These are phyloP conservation scores for Sporothrix brasiliensis DNA, from an alignment of 2,329 filamentous ascomycete genomes.

Conservation along the genomic window DNA sequence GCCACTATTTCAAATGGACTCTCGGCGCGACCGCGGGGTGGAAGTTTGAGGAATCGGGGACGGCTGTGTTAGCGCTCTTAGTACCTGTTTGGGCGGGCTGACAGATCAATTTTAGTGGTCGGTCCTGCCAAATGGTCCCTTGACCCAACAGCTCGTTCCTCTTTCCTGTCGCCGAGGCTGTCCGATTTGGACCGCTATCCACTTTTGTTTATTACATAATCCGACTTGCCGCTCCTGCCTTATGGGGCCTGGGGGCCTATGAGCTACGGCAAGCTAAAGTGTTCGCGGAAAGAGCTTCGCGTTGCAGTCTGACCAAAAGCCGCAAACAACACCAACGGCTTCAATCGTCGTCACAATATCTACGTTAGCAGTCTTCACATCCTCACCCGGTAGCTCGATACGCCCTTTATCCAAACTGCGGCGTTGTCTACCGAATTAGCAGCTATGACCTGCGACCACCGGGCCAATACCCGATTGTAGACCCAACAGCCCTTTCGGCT, in stretches of 20 bases:
- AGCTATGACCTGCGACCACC: conserved; percentile 15
- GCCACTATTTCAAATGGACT: conserved; percentile 24
- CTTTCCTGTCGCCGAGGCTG: conserved; percentile 6
- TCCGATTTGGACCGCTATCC: conserved; percentile 15
- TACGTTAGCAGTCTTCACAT: no score
- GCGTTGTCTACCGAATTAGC: neutral
- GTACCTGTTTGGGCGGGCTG: conserved; percentile 14
- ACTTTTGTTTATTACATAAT: conserved; percentile 21
- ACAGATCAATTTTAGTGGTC: conserved; percentile 16
- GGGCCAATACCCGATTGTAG: neutral
- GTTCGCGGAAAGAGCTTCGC: neutral
- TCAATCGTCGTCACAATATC: neutral
- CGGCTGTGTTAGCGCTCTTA: neutral
- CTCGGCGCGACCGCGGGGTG: conserved; percentile 18
- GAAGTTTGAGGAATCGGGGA: conserved; percentile 1
- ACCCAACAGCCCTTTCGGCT: neutral
- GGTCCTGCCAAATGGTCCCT: neutral
- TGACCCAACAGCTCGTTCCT: neutral
- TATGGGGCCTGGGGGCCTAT: neutral
- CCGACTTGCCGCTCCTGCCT: conserved; percentile 3
- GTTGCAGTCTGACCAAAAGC: neutral
- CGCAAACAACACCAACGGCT: neutral
- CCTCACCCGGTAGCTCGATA: no score
- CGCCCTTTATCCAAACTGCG: neutral
- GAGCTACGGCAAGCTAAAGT: conserved; percentile 3